These are phyloP conservation scores for Citrus unshiu DNA, from an alignment of 345 rosid species.

Conservation along the genomic window DNA sequence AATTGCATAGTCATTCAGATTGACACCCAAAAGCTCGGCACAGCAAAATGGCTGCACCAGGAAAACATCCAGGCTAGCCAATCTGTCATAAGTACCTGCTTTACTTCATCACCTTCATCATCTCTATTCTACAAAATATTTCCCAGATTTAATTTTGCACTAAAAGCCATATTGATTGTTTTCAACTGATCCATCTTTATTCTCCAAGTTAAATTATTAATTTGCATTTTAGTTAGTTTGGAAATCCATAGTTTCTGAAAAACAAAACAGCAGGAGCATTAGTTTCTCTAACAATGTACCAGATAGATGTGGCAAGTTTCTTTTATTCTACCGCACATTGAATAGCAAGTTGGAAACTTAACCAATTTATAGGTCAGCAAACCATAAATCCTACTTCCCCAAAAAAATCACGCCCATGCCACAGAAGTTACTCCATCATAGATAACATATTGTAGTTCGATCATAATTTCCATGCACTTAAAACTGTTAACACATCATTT, in stretches of 20 bases:
- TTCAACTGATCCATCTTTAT: not conserved
- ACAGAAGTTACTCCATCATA: not conserved
- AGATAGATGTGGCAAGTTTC: not conserved
- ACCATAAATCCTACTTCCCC: not conserved
- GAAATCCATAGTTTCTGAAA: not conserved
- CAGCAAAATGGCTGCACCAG: conserved; percentile 39
- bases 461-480: not conserved
- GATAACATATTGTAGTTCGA: not conserved
- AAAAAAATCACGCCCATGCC: not conserved
- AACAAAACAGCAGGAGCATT: not conserved
- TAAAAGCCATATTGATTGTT: not conserved
- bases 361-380: not conserved
- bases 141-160: not conserved
- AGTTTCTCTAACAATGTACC: not conserved
- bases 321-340: not conserved
- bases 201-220: not conserved
- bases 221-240: not conserved
- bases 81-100: conserved; percentile 50
- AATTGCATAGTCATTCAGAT: conserved; percentile 28
- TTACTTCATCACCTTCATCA: conserved; percentile 36
- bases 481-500: not conserved
- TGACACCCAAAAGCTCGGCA: conserved; percentile 30
- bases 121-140: conserved; percentile 25
- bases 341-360: not conserved
- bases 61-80: conserved; percentile 31